These are phyloP conservation scores for Thielaviopsis punctulata DNA, from an alignment of 2,329 filamentous ascomycete genomes.

Conservation along the genomic window DNA sequence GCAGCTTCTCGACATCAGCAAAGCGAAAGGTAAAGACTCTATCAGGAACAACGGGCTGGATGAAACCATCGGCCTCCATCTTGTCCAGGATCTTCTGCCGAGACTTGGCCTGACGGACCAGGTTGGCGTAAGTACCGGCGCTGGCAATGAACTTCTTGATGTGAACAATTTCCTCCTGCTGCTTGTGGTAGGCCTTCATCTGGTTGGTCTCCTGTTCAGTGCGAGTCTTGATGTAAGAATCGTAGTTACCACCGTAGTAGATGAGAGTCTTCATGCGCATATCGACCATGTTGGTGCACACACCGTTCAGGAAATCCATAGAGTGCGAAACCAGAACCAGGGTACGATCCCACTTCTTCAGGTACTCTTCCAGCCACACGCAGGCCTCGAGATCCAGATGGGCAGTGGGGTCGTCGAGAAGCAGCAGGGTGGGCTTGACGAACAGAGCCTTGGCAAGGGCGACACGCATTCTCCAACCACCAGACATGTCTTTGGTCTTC, in stretches of 20 bases:
- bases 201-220: constrained; percentile 93
- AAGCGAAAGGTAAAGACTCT: constrained; percentile 95
- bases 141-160: constrained; percentile 99
- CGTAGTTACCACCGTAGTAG: constrained; percentile 99
- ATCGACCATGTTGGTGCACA: constrained; percentile 96
- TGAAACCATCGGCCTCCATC: constrained; percentile 99
- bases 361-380: constrained; percentile 98
- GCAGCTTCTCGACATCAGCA: constrained; percentile 97
- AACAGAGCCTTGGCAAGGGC: constrained; percentile 94
- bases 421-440: constrained; percentile 86
- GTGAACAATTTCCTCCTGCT: constrained; percentile 96
- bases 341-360: constrained; percentile 99
- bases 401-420: constrained; percentile 95
- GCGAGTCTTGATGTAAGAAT: constrained; percentile 90
- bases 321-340: constrained; percentile 94
- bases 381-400: constrained; percentile 99
- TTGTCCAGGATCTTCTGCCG: constrained; percentile 99
- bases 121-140: constrained; percentile 97
- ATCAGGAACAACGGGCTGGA: constrained; percentile 74
- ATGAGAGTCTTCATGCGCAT: constrained; percentile 79
- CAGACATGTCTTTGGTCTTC: constrained; percentile 99
- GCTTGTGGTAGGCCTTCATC: constrained; percentile 97
- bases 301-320: constrained; percentile 97
- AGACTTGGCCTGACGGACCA: constrained; percentile 97
- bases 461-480: constrained; percentile 99